phyloP scores from a whole-genome alignment of 768 basidiomycete genomes.

The Mycena alexandri region DNA sequence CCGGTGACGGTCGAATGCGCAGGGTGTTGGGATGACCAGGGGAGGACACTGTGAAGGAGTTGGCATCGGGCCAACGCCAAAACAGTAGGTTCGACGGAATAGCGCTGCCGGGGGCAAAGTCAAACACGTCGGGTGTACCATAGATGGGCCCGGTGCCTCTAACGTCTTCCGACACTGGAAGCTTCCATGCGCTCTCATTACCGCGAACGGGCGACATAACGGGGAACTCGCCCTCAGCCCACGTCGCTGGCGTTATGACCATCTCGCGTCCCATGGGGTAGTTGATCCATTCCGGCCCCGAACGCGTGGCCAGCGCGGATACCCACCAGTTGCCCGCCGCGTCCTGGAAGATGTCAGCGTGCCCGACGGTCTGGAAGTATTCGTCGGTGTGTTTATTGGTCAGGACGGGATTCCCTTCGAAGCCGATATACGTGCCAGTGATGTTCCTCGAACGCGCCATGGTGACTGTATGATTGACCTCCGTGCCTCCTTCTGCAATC shows the following conservation, averaged over 20 bases:
- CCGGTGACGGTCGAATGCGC: constrained; percentile 31
- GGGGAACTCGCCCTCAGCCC: constrained; percentile 37
- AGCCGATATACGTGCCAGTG: constrained; percentile 42
- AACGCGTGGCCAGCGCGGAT: constrained; percentile 40
- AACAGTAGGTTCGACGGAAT: constrained; percentile 38
- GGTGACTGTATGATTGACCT: constrained; percentile 35
- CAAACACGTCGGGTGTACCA: constrained; percentile 34
- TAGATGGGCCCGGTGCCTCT: constrained; percentile 26
- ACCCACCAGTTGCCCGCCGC: constrained; percentile 45
- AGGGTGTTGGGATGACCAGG: constrained; percentile 32
- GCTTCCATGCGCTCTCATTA: constrained; percentile 21
- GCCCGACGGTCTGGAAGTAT: constrained; percentile 47
- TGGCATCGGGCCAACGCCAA: constrained; percentile 39
- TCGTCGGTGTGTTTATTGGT: constrained; percentile 39
- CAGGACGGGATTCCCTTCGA: constrained; percentile 31
- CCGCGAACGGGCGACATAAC: constrained; percentile 30
- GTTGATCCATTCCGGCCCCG: constrained; percentile 38
- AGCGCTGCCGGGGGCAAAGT: constrained; percentile 34
- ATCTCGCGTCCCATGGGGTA: constrained; percentile 48
- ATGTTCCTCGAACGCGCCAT: constrained; percentile 41
- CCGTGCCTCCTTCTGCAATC: constrained; percentile 45
- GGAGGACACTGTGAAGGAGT: constrained; percentile 36
- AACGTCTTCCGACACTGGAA: constrained; percentile 22
- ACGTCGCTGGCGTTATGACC: constrained; percentile 44
- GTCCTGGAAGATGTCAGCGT: constrained; percentile 48